Conservation (phyloP, 805 yeast species). For the Teunomyces stri region DNA sequence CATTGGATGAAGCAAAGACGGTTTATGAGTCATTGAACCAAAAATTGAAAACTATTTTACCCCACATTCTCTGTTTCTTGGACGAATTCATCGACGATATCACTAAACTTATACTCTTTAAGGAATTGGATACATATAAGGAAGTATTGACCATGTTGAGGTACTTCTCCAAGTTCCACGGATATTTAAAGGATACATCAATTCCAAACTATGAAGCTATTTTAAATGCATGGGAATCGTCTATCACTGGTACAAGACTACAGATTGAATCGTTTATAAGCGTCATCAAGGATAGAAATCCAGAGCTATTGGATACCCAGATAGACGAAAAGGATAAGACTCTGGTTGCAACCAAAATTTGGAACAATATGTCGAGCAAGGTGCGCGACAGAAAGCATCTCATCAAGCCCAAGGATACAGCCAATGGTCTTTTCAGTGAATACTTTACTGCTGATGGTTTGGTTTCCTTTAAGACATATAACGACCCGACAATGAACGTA, state of each 20-base stretch:
- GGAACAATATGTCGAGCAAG: constrained; percentile 24
- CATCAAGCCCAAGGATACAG: constrained; percentile 26
- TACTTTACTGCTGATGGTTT: constrained; percentile 32
- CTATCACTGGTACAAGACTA: constrained; percentile 33
- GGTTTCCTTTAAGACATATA: constrained; percentile 24
- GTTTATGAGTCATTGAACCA: constrained; percentile 36
- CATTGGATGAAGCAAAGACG: constrained; percentile 27
- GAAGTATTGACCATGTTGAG: constrained; percentile 22
- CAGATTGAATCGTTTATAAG: constrained; percentile 37
- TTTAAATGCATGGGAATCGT: constrained; percentile 37
- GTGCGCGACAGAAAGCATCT: constrained; percentile 18
- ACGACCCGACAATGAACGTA: constrained; percentile 22
- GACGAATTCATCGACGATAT: constrained; percentile 50
- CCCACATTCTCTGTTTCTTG: constrained; percentile 43
- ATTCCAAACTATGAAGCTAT: constrained; percentile 29
- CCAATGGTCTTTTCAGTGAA: constrained; percentile 31
- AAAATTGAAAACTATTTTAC: constrained; percentile 19
- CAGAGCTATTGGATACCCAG: constrained; percentile 34
- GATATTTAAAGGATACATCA: constrained; percentile 18
- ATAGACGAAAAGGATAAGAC: constrained; percentile 30
- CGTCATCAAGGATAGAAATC: constrained; percentile 31
- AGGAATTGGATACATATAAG: constrained; percentile 34
- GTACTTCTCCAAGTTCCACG: constrained; percentile 25
- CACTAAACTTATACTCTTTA: constrained; percentile 35
- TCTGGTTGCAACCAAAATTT: constrained; percentile 21